These are phyloP conservation scores for Hortaea werneckii DNA, from an alignment of 2,329 filamentous ascomycete species.

Conservation along the genomic window DNA sequence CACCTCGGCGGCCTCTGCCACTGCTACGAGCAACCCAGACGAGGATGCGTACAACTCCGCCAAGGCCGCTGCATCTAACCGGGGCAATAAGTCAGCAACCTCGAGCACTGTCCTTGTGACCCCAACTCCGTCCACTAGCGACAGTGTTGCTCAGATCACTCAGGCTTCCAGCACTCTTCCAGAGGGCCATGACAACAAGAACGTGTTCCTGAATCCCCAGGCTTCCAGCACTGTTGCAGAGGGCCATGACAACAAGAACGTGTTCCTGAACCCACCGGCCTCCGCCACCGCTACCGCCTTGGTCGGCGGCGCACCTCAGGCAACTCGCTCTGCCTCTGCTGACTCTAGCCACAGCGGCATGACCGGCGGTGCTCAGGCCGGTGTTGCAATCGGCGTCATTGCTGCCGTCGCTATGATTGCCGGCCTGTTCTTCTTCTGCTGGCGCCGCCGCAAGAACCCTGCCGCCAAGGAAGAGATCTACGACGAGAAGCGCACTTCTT, in stretches of 20 bases:
- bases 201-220: conserved; percentile 6
- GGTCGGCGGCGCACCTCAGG: conserved; percentile 5
- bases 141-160: conserved; percentile 1
- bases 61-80: not conserved
- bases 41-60: conserved; percentile 7
- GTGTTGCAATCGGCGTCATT: conserved; percentile 74
- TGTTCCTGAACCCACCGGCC: conserved; percentile 7
- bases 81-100: not conserved
- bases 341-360: conserved; percentile 25
- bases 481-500: conserved; percentile 33
- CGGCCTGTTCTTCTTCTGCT: conserved; percentile 59
- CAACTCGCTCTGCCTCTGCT: conserved; percentile 1
- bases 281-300: conserved; percentile 9
- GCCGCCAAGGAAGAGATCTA: conserved; percentile 28
- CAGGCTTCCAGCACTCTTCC: not conserved
- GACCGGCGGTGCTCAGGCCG: conserved; percentile 54
- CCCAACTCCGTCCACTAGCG: not conserved
- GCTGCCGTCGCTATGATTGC: conserved; percentile 56
- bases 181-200: conserved; percentile 7
- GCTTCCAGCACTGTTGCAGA: not conserved
- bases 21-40: conserved; percentile 3
- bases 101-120: conserved; percentile 1
- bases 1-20: not conserved
- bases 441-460: conserved; percentile 62
- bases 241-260: not conserved